Base-by-base conservation (phyloP, 2,329 filamentous ascomycete genomes). In the Nigrospora oryzae region DNA sequence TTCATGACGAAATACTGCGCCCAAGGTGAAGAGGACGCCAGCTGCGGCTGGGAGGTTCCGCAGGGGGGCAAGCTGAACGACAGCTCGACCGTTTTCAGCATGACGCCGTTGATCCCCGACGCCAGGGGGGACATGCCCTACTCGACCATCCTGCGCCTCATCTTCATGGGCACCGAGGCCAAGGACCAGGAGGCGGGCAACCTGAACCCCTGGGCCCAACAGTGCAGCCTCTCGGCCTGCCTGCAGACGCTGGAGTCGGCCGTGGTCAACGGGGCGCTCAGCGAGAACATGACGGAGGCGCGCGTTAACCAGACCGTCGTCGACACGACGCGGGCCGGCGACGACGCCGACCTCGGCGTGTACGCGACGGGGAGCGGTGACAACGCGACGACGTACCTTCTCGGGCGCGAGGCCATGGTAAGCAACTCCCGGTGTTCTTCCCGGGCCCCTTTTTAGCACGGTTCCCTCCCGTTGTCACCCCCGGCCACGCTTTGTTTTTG, bases 151-250 rank as follows among this genome's bases (percentile, higher is more conserved):
- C 50, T 62, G 51, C 54, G 54, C 17, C 52, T 63, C n/a, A 51
- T 60, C 1, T 63, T 63, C 49, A 60, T 63, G 56, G 60, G 60
- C 30, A 60, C 58, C 13, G 60, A 63, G 40, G 45, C 54, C 12
- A 49, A 51, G 36, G 44, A 51, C 34, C 57, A 54, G 1, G 41
- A 36, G 2, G 45, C 57, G 0, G 55, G 53, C 3, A 55, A 53
- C 11, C 40, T 49, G 2, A 51, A 53, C 28, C 59, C 61, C 1
- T 63, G 60, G 59, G 59, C 60, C 6, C 46, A 51, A 14, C 60
- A 63, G 41, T 63, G 61, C 40, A 46, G 51, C 5, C 40, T 62
- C 2, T 53, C 51, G 11, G 53, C 56, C 7, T 63, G 60, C 42
- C 48, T 62, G 11, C 60, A 63, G 48, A 61, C 57, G 1, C 43